Conservation (phyloP, 305 asterid genomes). For the Stenogyne calaminthoides region DNA sequence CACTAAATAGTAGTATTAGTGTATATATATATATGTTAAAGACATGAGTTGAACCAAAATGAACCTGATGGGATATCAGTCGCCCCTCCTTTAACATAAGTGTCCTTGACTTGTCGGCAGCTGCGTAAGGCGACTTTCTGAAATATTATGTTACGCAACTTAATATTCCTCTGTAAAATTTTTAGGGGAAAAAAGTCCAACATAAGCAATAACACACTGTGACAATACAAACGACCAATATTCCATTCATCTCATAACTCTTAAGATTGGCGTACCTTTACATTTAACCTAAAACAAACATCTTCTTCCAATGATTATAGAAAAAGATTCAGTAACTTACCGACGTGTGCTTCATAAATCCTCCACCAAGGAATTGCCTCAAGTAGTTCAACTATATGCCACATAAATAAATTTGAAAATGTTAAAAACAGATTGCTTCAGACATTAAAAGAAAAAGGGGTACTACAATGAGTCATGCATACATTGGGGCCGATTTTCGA, state of each 20-base stretch:
- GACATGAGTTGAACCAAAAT: too few species aligned
- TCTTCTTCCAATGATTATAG: background rate
- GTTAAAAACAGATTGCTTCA: background rate
- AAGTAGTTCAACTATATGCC: constrained; percentile 68
- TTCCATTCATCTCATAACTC: too few species aligned
- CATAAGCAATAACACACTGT: background rate
- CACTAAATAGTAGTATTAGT: too few species aligned
- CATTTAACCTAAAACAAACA: too few species aligned
- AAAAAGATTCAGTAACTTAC: constrained; percentile 31
- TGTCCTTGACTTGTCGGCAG: constrained; percentile 69
- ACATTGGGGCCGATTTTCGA: too few species aligned
- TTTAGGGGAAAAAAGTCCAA: background rate
- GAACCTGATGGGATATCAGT: constrained; percentile 23
- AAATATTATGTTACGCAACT: constrained; percentile 30
- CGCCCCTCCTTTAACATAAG: constrained; percentile 55
- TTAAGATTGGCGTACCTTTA: too few species aligned
- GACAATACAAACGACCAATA: background rate
- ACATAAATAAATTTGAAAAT: background rate
- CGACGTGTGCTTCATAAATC: constrained; percentile 94
- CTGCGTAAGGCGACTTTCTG: constrained; percentile 43
- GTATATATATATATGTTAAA: too few species aligned
- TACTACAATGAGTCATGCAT: constrained; percentile 44
- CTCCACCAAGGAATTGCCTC: constrained; percentile 94
- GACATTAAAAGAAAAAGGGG: too few species aligned
- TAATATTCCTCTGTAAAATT: constrained; percentile 54